Evolutionary conservation across 2,329 filamentous ascomycete species (phyloP), one percentile per base, ranked within the genome.

Genomic region (Cyphellophora europaea): DNA sequence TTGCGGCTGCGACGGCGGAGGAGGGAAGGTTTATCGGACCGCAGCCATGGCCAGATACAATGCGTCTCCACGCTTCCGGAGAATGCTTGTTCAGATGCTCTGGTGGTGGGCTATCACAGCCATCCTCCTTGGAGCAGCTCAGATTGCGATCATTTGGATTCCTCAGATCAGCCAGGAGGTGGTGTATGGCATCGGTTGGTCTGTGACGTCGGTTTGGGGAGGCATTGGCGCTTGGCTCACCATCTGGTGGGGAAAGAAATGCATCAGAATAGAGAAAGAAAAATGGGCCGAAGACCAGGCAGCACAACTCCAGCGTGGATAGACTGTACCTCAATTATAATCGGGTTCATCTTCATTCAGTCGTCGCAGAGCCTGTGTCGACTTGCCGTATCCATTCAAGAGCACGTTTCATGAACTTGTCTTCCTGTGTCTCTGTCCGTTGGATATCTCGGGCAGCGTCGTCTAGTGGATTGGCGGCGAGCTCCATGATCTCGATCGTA

Each of bases 1-100:
- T 12, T 68, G 79, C 11, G 76, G 72, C 4, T 77, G 81, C 19
- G 78, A 82, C 49, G 77, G 74, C 10, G 69, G 67, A 3, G 76
- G 72, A 6, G 71, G 71, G 1, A 62, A 67, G 37, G 62, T 56
- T 3, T 75, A 68, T 42, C 59, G 72, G 29, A 57, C 63, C 41
- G 65, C 65, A 0, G 50, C 74, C 10, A 55, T 65, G 30, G 63
- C 58, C 21, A 59, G 72, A 41, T 75, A 74, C 44, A 56, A 68
- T 12, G 66, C 64, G 3, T 75, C 71, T 35, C 62, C 62, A 36
- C 60, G 63, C 36, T 76, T 76, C 45, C 59, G 71, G 27, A 58
- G 57, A 13, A 65, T 74, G 61, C 58, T 75, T 5, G 62, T 65
- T 33, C 59, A 66, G 33, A 58, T 74, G 53, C 72, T 72, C 38